These are phyloP conservation scores for Psidium friedrichsthalianum DNA, from an alignment of 345 rosid species.

Conservation along the genomic window DNA sequence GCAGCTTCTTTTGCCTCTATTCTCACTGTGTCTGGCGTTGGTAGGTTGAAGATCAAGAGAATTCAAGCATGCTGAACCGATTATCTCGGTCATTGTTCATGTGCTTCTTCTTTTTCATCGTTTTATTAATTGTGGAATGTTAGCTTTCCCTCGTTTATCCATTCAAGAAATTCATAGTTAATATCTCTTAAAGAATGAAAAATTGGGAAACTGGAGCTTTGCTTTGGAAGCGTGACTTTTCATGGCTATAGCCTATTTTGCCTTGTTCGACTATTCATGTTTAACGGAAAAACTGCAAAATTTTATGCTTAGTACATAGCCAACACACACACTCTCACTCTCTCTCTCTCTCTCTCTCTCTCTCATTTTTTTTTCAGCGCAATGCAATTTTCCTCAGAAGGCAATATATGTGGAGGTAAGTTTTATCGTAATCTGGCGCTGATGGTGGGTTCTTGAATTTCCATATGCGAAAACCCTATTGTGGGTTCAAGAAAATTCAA, in stretches of 20 bases:
- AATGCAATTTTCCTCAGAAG: background rate
- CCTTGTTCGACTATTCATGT: conserved; percentile 8
- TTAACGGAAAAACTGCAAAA: conserved; percentile 8
- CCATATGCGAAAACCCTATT: background rate
- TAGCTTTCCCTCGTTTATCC: background rate
- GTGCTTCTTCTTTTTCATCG: background rate
- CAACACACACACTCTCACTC: background rate
- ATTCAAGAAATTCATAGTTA: background rate
- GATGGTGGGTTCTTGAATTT: background rate
- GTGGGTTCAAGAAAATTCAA: background rate
- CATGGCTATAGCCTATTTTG: conserved; percentile 7
- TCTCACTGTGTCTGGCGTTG: background rate
- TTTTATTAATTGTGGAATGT: background rate
- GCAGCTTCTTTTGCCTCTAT: background rate
- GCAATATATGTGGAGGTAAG: background rate
- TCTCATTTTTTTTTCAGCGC: background rate
- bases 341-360: background rate
- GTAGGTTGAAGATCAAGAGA: background rate
- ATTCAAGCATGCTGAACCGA: background rate
- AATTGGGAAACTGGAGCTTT: background rate
- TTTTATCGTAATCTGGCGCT: background rate
- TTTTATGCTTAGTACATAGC: background rate
- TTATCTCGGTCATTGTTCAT: background rate
- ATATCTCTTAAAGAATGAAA: background rate
- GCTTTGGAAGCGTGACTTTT: conserved; percentile 33